Conservation (phyloP, 768 basidiomycete species). For the Favolaschia claudopus region DNA sequence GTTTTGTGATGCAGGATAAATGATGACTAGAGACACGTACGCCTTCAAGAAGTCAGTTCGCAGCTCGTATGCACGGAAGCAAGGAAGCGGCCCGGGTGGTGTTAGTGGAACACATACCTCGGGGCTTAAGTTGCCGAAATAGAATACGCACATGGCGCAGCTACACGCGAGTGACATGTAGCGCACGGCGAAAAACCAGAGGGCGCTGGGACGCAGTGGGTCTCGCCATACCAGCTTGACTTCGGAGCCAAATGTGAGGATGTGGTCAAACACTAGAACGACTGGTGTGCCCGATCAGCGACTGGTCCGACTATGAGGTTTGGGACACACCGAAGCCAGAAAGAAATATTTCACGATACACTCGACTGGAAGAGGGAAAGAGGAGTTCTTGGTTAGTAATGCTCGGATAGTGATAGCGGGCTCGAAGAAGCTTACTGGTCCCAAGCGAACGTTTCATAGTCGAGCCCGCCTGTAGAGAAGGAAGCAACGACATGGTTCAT, state of each 20-base stretch:
- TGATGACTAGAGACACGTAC: neutral
- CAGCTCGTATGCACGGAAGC: no score
- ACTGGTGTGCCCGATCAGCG: neutral
- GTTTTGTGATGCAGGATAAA: no score
- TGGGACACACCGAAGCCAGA: constrained; percentile 14
- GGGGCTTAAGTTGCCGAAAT: constrained; percentile 8
- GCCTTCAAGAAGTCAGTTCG: neutral
- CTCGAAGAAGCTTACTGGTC: constrained; percentile 15
- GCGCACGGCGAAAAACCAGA: constrained; percentile 17
- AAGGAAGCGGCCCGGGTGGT: neutral
- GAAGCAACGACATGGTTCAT: neutral
- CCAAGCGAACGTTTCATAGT: constrained; percentile 18
- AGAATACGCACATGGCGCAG: neutral
- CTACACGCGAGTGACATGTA: constrained; percentile 17
- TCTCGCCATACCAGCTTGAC: constrained; percentile 10
- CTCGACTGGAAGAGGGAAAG: neutral
- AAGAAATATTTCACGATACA: constrained; percentile 21
- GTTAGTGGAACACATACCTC: neutral
- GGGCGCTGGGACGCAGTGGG: neutral
- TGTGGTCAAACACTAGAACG: constrained; percentile 20
- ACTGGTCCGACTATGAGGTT: neutral
- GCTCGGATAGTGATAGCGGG: neutral
- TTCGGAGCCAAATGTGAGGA: constrained; percentile 11
- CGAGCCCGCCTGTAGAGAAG: constrained; percentile 9
- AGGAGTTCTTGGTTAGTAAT: no score